Evolutionary conservation across 345 rosid species (phyloP).

Genomic region (Salix udensis): DNA sequence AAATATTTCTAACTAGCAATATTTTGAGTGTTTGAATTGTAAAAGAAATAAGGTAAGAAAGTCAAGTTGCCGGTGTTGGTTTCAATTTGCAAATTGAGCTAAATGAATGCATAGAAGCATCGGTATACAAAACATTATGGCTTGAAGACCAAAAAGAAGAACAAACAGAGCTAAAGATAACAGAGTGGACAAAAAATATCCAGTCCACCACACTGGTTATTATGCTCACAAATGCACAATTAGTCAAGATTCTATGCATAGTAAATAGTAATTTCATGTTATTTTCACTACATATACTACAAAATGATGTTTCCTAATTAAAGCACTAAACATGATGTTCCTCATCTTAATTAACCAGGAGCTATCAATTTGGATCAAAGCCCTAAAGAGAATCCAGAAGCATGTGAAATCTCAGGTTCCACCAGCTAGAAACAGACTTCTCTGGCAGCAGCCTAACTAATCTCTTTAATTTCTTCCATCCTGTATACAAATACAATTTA

Average conservation of each 20-base stretch:
- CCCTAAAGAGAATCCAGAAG: not conserved
- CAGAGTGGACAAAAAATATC: not conserved
- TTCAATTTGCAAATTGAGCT: not conserved
- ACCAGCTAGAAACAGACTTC: not conserved
- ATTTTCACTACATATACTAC: not conserved
- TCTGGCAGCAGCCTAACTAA: not conserved
- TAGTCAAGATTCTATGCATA: no score
- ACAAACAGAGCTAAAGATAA: not conserved
- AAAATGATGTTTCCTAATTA: not conserved
- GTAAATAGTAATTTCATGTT: not conserved
- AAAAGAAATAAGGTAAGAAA: no score
- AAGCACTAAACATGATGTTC: not conserved
- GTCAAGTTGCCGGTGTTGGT: not conserved
- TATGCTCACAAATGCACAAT: not conserved
- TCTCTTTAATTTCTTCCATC: not conserved
- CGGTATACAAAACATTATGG: not conserved
- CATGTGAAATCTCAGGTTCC: not conserved
- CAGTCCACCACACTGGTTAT: not conserved
- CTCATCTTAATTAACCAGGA: not conserved
- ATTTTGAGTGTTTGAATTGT: not conserved
- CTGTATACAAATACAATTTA: not conserved
- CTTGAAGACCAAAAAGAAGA: not conserved
- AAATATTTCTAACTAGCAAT: not conserved
- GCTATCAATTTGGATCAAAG: not conserved
- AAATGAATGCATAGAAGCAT: not conserved